Percentiles rank a stretch among this genome's conserved stretches.
phyloP scores from a whole-genome alignment of 2,329 filamentous ascomycete species.

The Mollisiaceae sp. region DNA sequence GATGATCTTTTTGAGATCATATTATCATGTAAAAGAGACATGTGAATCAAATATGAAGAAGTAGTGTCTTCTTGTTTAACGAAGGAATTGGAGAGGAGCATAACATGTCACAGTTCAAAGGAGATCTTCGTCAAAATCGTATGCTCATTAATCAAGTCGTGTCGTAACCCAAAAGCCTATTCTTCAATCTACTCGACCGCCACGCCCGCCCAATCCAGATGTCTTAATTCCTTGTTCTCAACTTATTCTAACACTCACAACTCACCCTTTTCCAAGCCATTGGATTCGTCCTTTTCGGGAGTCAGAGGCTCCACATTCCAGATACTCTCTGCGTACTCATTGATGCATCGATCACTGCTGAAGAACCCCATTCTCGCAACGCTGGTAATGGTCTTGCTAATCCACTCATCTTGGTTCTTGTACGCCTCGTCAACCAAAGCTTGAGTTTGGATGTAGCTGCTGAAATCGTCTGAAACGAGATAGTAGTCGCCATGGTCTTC shows the following conservation, averaged over 20 bases:
- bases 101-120: background rate
- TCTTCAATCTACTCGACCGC: background rate
- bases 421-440: constrained; percentile 90
- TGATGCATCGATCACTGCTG: constrained; percentile 91
- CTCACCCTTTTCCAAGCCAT: constrained; percentile 33
- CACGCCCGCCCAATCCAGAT: background rate
- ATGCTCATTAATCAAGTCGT: background rate
- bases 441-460: constrained; percentile 92
- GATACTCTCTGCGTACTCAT: constrained; percentile 95
- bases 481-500: constrained; percentile 97
- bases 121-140: background rate
- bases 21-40: too few relatives aligned
- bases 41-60: too few relatives aligned
- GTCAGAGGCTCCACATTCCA: constrained; percentile 87
- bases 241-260: constrained; percentile 21
- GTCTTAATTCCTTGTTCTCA: background rate
- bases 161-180: constrained; percentile 2
- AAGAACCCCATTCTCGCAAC: constrained; percentile 98
- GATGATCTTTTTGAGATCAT: too few relatives aligned
- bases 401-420: constrained; percentile 89
- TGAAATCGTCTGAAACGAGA: constrained; percentile 96
- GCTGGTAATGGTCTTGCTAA: constrained; percentile 85
- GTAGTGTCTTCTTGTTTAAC: background rate
- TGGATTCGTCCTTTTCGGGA: constrained; percentile 28
- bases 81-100: background rate